Evolutionary conservation across 495 filamentous ascomycete species (phyloP).

Genomic region (Lasiosphaeria hispida): DNA sequence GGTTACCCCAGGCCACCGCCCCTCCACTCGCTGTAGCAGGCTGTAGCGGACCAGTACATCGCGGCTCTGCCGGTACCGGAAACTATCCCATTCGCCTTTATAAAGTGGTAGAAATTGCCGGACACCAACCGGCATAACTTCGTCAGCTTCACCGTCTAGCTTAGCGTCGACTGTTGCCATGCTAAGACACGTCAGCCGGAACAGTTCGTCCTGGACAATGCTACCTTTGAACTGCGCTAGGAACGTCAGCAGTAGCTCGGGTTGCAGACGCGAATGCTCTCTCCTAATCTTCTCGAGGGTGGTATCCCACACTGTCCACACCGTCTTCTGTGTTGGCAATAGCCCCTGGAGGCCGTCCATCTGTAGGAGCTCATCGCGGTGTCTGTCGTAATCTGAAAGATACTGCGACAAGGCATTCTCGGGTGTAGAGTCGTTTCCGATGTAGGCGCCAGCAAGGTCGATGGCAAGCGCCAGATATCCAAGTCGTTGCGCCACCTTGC

Average conservation of each 20-base stretch:
- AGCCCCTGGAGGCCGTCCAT: constrained; percentile 17
- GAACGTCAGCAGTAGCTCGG: constrained; percentile 25
- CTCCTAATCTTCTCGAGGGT: constrained; percentile 29
- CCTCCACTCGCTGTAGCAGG: constrained; percentile 23
- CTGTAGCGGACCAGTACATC: constrained; percentile 26
- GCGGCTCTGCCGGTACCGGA: constrained; percentile 23
- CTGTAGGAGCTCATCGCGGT: too few relatives aligned
- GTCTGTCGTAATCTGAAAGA: constrained; percentile 16
- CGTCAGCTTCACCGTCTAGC: constrained; percentile 9
- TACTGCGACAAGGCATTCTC: constrained; percentile 22
- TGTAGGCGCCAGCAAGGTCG: constrained; percentile 30
- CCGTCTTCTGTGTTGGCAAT: constrained; percentile 26
- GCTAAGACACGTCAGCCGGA: constrained; percentile 23
- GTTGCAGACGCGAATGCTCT: constrained; percentile 13
- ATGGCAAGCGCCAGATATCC: constrained; percentile 19
- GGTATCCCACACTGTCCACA: constrained; percentile 31
- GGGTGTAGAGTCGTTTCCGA: constrained; percentile 20
- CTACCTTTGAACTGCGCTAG: constrained; percentile 27
- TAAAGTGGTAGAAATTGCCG: constrained; percentile 18
- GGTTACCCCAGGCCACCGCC: constrained; percentile 24
- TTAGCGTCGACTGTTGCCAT: constrained; percentile 9
- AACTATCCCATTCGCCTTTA: constrained; percentile 26
- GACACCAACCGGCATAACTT: constrained; percentile 9
- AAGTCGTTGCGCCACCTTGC: constrained; percentile 4
- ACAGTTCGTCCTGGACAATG: constrained; percentile 28